Percentiles rank a stretch among this genome's conserved stretches.
Evolutionary conservation across 331 rosid species (phyloP).

Genomic region (Pyrus hybrid): DNA sequence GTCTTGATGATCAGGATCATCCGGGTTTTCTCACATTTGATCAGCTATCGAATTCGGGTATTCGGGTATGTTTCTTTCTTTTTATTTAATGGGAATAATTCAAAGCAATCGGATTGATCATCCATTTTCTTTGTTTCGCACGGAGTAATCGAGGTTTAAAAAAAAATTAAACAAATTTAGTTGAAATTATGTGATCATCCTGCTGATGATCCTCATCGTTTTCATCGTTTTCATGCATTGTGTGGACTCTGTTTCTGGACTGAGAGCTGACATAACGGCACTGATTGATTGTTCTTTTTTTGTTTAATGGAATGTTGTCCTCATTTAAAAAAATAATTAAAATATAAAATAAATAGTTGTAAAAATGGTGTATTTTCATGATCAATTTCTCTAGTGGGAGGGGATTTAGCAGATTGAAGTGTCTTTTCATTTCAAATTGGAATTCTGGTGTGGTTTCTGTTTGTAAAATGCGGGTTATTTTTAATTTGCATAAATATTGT

Average conservation of each 20-base stretch:
- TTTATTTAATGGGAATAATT: background rate
- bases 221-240: background rate
- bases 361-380: background rate
- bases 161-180: too few relatives aligned
- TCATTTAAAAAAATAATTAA: background rate
- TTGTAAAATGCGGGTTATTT: background rate
- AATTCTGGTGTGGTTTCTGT: background rate
- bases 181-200: background rate
- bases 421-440: background rate
- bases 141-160: background rate
- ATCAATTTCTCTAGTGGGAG: background rate
- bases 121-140: background rate
- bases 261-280: slow-evolving; percentile 2
- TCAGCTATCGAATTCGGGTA: background rate
- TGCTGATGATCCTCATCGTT: background rate
- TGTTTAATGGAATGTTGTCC: background rate
- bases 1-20: slow-evolving; percentile 13
- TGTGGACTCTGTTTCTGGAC: slow-evolving; percentile 6
- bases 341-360: background rate
- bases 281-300: background rate
- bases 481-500: background rate
- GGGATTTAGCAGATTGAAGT: background rate
- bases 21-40: slow-evolving; percentile 14
- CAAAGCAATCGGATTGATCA: background rate
- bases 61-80: background rate